Percentiles rank a stretch among this genome's conserved stretches.
Evolutionary conservation across 2,329 filamentous ascomycete genomes (phyloP).

Genomic region (Nigrospora sphaerica): DNA sequence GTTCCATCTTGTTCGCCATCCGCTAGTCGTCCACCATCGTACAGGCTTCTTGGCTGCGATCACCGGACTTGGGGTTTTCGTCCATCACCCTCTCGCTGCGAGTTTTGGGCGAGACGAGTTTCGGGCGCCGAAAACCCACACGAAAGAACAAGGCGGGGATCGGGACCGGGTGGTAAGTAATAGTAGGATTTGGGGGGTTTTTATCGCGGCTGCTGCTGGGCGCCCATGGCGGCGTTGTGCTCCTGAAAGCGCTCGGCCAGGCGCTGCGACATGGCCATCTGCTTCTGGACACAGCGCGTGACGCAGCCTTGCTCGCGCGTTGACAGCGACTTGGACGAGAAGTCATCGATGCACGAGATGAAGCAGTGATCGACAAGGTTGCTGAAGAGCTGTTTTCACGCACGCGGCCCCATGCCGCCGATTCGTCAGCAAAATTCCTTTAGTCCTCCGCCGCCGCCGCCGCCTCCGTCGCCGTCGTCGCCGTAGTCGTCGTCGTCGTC

Average conservation of each 20-base stretch:
- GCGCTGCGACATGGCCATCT: constrained; percentile 84
- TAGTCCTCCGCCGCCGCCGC: not conserved
- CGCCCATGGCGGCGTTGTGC: constrained; percentile 54
- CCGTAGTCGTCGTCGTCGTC: no score
- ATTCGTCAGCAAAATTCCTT: not conserved
- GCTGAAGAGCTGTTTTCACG: constrained; percentile 42
- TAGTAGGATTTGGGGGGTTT: not conserved
- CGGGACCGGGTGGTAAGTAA: no score
- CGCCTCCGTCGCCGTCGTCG: no score
- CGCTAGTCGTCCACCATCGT: no score
- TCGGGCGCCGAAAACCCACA: no score
- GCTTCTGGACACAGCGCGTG: constrained; percentile 92
- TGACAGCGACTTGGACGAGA: constrained; percentile 91
- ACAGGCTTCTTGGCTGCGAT: no score
- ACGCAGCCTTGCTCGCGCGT: constrained; percentile 87
- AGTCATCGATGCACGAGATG: constrained; percentile 94
- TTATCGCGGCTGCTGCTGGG: constrained; percentile 43
- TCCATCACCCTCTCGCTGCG: no score
- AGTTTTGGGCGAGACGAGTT: no score
- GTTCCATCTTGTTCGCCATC: no score
- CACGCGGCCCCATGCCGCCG: not conserved
- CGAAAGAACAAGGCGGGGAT: no score
- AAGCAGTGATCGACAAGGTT: constrained; percentile 85
- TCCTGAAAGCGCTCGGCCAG: constrained; percentile 84
- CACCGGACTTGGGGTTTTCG: no score